Percentiles rank a stretch among this genome's conserved stretches.
These are phyloP conservation scores for Saturnispora diversa DNA, from an alignment of 805 yeast genomes.

Conservation along the genomic window DNA sequence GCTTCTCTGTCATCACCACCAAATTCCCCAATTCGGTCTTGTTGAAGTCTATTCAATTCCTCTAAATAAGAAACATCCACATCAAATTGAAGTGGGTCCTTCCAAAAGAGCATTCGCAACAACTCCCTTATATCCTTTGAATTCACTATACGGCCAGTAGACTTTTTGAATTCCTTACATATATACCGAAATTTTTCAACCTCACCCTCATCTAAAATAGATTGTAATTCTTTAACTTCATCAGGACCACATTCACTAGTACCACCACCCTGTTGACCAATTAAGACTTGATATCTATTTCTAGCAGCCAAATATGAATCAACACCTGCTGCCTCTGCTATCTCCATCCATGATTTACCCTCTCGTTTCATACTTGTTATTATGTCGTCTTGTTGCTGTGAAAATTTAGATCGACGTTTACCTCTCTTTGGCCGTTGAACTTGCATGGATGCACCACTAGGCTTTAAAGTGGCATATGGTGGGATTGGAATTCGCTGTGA, in stretches of 20 bases:
- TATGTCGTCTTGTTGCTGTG: slow-evolving; percentile 58
- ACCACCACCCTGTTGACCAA: slow-evolving; percentile 78
- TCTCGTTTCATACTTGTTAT: slow-evolving; percentile 52
- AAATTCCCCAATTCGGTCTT: slow-evolving; percentile 8
- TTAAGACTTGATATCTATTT: slow-evolving; percentile 69
- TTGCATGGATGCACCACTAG: slow-evolving; percentile 18
- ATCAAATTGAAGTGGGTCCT: slow-evolving; percentile 51
- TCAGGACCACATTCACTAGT: slow-evolving; percentile 53
- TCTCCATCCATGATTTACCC: slow-evolving; percentile 68
- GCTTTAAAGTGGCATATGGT: slow-evolving; percentile 23
- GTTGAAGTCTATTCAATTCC: slow-evolving; percentile 34
- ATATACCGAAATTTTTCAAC: slow-evolving; percentile 60
- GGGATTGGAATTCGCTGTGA: slow-evolving; percentile 25
- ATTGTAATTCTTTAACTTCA: slow-evolving; percentile 44
- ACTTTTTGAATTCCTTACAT: slow-evolving; percentile 52
- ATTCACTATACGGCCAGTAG: slow-evolving; percentile 43
- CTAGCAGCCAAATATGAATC: slow-evolving; percentile 67
- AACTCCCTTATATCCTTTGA: slow-evolving; percentile 49
- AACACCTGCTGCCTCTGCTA: slow-evolving; percentile 56
- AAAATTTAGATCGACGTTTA: slow-evolving; percentile 59
- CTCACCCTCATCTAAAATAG: slow-evolving; percentile 60
- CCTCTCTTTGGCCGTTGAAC: slow-evolving; percentile 36
- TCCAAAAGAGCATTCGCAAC: slow-evolving; percentile 44
- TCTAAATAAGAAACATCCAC: slow-evolving; percentile 39
- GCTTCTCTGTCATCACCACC: neutral